Percentiles rank a stretch among this genome's conserved stretches.
phyloP scores from a whole-genome alignment of 2,329 filamentous ascomycete species.

The Alternaria atra region DNA sequence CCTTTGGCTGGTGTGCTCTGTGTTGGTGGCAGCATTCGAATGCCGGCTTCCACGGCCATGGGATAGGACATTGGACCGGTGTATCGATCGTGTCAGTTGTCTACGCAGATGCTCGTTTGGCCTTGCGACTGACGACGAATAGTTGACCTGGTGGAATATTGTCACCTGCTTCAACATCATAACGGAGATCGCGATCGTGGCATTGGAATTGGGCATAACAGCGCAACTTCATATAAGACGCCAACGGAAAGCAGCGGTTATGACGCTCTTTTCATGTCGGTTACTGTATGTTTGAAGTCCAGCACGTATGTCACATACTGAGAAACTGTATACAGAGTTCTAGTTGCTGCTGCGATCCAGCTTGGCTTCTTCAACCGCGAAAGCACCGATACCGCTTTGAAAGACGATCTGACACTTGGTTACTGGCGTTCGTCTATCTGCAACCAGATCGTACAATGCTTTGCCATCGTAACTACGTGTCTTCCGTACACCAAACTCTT shows the following conservation, averaged over 20 bases:
- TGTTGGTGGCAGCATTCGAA: conserved; percentile 25
- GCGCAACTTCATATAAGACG: conserved; percentile 24
- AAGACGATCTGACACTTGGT: conserved; percentile 35
- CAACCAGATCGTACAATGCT: conserved; percentile 34
- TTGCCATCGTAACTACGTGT: conserved; percentile 39
- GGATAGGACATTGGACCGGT: conserved; percentile 22
- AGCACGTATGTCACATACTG: neutral
- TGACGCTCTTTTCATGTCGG: conserved; percentile 32
- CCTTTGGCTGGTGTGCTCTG: conserved; percentile 25
- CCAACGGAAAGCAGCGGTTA: conserved; percentile 26
- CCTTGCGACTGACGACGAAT: conserved; percentile 1
- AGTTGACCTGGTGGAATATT: conserved; percentile 32
- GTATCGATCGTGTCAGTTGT: conserved; percentile 27
- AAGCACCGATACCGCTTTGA: conserved; percentile 9
- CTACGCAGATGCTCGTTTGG: neutral
- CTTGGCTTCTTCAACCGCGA: conserved; percentile 29
- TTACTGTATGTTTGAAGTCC: conserved; percentile 19
- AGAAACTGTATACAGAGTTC: conserved; percentile 17
- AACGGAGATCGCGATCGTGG: conserved; percentile 33
- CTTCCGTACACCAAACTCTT: conserved; percentile 42
- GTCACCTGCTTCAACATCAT: conserved; percentile 27
- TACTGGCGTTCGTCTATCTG: conserved; percentile 39
- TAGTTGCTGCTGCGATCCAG: conserved; percentile 24
- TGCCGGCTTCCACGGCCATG: conserved; percentile 30
- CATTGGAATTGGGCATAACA: conserved; percentile 29